A percentile compares a stretch with the other conserved stretches of the same genome.
phyloP scores from a whole-genome alignment of 176 grass and related monocot species.

The Rhynchospora breviuscula region DNA sequence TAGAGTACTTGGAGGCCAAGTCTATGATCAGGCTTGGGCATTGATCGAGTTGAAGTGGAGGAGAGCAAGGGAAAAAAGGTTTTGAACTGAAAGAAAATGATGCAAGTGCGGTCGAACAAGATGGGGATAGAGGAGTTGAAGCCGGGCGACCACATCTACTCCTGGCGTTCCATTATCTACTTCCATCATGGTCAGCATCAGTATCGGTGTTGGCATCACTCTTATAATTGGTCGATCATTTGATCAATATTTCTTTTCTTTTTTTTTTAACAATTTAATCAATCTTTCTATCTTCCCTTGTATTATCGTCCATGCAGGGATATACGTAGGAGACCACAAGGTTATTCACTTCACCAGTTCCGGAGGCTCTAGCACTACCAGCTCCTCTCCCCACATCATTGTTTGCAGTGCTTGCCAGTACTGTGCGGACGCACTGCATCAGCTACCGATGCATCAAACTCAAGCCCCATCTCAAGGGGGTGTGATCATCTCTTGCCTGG shows the following conservation, averaged over 20 bases:
- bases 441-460: slow-evolving; percentile 52
- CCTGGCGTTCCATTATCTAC: slow-evolving; percentile 40
- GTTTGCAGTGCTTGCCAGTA: not conserved
- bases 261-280: not conserved
- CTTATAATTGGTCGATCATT: slow-evolving; percentile 35
- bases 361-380: slow-evolving; percentile 27
- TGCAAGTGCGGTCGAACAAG: slow-evolving; percentile 46
- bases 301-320: slow-evolving; percentile 26
- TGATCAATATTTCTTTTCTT: not conserved
- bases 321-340: slow-evolving; percentile 70
- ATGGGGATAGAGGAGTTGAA: slow-evolving; percentile 53
- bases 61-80: not conserved
- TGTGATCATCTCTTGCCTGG: slow-evolving; percentile 70
- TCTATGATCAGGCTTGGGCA: no score
- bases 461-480: slow-evolving; percentile 45
- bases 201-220: no score
- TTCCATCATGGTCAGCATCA: slow-evolving; percentile 63
- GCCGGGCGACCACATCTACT: slow-evolving; percentile 85
- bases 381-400: slow-evolving; percentile 31
- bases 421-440: not conserved
- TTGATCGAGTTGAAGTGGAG: no score
- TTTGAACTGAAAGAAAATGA: not conserved
- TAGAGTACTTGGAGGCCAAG: no score
- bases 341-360: slow-evolving; percentile 70
- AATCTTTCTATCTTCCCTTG: not conserved